phyloP scores from a whole-genome alignment of 2,329 filamentous ascomycete genomes.

The Diaporthe batatas region DNA sequence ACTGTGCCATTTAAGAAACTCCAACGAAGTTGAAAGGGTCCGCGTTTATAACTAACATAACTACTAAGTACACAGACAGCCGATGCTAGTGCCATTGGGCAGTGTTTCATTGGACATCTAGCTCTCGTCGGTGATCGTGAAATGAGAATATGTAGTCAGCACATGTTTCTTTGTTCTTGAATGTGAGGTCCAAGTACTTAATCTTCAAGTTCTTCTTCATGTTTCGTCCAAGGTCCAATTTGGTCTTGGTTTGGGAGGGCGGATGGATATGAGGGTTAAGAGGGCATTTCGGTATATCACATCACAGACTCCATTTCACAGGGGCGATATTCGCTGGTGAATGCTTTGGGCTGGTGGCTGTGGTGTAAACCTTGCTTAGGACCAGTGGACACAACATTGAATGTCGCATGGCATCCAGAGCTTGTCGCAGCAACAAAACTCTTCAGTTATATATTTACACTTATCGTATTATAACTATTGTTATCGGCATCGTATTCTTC shows the following conservation, averaged over 20 bases:
- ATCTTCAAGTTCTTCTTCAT: too few species aligned
- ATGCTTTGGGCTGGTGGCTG: neutral
- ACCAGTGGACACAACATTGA: too few species aligned
- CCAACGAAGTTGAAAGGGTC: constrained; percentile 31
- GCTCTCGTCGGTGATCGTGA: constrained; percentile 41
- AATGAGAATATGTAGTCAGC: neutral
- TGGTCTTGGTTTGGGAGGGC: too few species aligned
- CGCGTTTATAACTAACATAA: constrained; percentile 14
- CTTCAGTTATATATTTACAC: too few species aligned
- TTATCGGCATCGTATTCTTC: too few species aligned
- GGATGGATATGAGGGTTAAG: too few species aligned
- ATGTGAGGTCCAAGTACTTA: neutral
- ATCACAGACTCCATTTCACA: constrained; percentile 13
- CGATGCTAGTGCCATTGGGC: constrained; percentile 42
- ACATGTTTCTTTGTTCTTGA: neutral
- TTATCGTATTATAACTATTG: too few species aligned
- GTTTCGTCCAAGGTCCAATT: too few species aligned
- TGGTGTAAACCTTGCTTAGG: constrained; percentile 1
- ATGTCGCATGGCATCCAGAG: too few species aligned
- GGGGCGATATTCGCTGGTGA: constrained; percentile 4
- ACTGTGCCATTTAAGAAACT: constrained; percentile 39
- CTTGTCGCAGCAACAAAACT: too few species aligned
- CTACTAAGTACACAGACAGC: constrained; percentile 44
- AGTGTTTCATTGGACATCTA: constrained; percentile 45
- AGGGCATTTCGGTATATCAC: too few species aligned